Evolutionary conservation across 345 rosid genomes (phyloP).

Genomic region (Camelina neglecta): DNA sequence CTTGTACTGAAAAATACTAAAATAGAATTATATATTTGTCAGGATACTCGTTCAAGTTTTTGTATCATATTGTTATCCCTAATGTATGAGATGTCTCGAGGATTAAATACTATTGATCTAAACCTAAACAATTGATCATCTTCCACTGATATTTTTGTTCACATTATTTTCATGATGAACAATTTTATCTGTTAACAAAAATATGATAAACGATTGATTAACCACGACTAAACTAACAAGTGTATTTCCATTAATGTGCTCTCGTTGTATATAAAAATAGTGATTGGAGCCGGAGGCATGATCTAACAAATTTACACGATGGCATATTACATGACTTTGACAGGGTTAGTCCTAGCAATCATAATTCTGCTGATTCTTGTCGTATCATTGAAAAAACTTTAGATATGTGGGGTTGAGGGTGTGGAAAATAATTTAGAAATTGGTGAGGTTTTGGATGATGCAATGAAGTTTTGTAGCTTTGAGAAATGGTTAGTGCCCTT

Average conservation of each 20-base stretch:
- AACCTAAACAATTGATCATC: no score
- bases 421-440: conserved; percentile 28
- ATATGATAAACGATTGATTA: neutral
- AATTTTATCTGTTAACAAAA: no score
- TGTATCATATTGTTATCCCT: no score
- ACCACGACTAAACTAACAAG: neutral
- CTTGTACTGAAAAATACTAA: no score
- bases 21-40: no score
- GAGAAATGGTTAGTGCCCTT: conserved; percentile 39
- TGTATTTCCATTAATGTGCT: neutral
- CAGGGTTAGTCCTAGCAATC: conserved; percentile 30
- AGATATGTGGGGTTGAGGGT: conserved; percentile 31
- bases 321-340: conserved; percentile 18
- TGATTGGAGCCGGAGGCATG: neutral
- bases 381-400: conserved; percentile 30
- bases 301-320: conserved; percentile 12
- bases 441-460: conserved; percentile 41
- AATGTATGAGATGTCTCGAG: no score
- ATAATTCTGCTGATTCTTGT: conserved; percentile 36
- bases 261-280: neutral
- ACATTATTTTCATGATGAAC: neutral
- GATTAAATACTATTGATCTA: no score
- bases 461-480: conserved; percentile 33
- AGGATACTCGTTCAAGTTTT: no score
- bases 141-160: no score